Conservation (phyloP, 371 early-diverging fungal genomes). For the Mortierella sp. region DNA sequence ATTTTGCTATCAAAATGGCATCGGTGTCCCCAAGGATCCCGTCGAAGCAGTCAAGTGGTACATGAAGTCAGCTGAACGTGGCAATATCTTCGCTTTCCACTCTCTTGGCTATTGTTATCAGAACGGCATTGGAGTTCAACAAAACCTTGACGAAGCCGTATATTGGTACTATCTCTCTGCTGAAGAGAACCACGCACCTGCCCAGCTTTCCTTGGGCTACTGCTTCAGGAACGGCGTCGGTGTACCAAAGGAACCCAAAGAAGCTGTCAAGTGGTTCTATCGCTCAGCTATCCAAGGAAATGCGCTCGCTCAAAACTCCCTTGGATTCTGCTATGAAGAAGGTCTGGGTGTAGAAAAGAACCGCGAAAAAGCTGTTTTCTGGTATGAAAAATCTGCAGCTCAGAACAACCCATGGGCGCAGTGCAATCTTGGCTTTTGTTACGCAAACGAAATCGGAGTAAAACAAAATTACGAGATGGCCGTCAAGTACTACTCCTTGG, state of each 20-base stretch:
- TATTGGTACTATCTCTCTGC: slow-evolving; percentile 80
- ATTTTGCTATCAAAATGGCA: slow-evolving; percentile 85
- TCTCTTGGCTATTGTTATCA: slow-evolving; percentile 93
- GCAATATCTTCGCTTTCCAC: slow-evolving; percentile 85
- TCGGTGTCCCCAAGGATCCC: slow-evolving; percentile 75
- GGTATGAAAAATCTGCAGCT: slow-evolving; percentile 84
- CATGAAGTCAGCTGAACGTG: slow-evolving; percentile 79
- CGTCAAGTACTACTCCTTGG: slow-evolving; percentile 77
- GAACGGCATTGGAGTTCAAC: slow-evolving; percentile 85
- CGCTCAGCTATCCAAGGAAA: slow-evolving; percentile 78
- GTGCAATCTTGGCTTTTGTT: slow-evolving; percentile 89
- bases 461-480: slow-evolving; percentile 70
- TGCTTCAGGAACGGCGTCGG: slow-evolving; percentile 85
- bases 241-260: slow-evolving; percentile 72
- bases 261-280: slow-evolving; percentile 79
- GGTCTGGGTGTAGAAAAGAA: slow-evolving; percentile 83
- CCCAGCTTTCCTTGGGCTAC: slow-evolving; percentile 87
- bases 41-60: slow-evolving; percentile 80
- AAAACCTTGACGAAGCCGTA: slow-evolving; percentile 76
- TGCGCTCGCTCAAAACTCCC: slow-evolving; percentile 83
- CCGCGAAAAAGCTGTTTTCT: slow-evolving; percentile 79
- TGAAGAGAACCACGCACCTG: slow-evolving; percentile 74
- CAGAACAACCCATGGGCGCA: slow-evolving; percentile 91
- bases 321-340: slow-evolving; percentile 92
- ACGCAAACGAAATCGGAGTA: slow-evolving; percentile 88